Evolutionary conservation across 1,284 basidiomycete genomes (phyloP).

Genomic region (Neonothopanus nambi): DNA sequence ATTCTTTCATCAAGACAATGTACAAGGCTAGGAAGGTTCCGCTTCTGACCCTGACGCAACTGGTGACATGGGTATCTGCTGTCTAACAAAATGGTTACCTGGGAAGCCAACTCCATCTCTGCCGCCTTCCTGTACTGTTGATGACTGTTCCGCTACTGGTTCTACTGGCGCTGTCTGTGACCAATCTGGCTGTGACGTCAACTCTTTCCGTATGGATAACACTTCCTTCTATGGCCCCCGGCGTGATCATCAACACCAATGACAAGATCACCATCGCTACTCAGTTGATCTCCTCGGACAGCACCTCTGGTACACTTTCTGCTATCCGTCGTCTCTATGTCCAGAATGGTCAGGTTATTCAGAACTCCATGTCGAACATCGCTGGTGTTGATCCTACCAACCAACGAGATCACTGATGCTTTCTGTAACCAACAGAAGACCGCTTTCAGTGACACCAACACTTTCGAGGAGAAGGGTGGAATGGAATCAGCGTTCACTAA

Average conservation of each 20-base stretch:
- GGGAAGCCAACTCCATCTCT: background rate
- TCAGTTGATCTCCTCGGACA: too few relatives aligned
- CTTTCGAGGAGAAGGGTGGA: too few relatives aligned
- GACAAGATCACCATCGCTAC: too few relatives aligned
- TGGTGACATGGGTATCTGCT: slow-evolving; percentile 47
- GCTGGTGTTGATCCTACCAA: too few relatives aligned
- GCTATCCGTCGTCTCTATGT: too few relatives aligned
- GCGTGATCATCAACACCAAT: slow-evolving; percentile 47
- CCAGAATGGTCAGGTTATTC: too few relatives aligned
- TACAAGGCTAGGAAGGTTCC: slow-evolving; percentile 40
- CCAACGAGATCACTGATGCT: too few relatives aligned
- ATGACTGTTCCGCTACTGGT: slow-evolving; percentile 37
- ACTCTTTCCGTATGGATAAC: slow-evolving; percentile 54
- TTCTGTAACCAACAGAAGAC: too few relatives aligned
- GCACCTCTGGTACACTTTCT: too few relatives aligned
- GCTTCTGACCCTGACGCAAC: slow-evolving; percentile 42
- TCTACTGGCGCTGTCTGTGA: slow-evolving; percentile 46
- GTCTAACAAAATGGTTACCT: slow-evolving; percentile 23
- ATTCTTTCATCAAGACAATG: slow-evolving; percentile 39
- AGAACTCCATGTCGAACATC: too few relatives aligned
- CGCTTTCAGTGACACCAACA: too few relatives aligned
- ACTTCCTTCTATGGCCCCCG: slow-evolving; percentile 45
- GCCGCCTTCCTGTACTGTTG: slow-evolving; percentile 41
- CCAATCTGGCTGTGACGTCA: slow-evolving; percentile 57
- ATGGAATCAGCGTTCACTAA: too few relatives aligned